Conservation (phyloP, 176 grass and related monocot genomes). For the Eragrostis curvula region DNA sequence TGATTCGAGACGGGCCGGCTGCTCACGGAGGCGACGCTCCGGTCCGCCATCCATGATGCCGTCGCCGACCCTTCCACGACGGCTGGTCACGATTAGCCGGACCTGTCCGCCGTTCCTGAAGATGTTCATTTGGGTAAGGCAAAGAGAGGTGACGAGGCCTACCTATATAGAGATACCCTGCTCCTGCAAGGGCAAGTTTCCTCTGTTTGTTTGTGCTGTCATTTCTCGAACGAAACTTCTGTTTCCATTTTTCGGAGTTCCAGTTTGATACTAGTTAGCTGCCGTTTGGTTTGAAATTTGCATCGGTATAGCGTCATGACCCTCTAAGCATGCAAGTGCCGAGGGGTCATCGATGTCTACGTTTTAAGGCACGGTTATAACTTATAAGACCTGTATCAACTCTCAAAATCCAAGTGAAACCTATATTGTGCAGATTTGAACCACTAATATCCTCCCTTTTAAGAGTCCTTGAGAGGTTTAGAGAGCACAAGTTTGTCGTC, state of each 20-base stretch:
- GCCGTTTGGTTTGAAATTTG: background rate
- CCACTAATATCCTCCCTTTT: too few relatives aligned
- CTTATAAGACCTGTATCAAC: too few relatives aligned
- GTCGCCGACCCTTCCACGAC: conserved; percentile 1
- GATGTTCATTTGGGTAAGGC: conserved; percentile 7
- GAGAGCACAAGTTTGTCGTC: too few relatives aligned
- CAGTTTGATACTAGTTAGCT: background rate
- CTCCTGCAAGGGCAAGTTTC: conserved; percentile 60
- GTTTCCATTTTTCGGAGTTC: background rate
- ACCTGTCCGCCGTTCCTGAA: conserved; percentile 19
- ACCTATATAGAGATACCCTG: conserved; percentile 86
- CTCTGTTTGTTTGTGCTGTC: background rate
- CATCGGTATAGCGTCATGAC: background rate
- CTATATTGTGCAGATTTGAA: too few relatives aligned
- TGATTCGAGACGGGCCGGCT: conserved; percentile 55
- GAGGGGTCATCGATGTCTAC: too few relatives aligned
- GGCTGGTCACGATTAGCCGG: background rate
- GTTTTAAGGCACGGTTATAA: too few relatives aligned
- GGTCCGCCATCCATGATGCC: too few relatives aligned
- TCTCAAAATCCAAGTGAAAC: too few relatives aligned
- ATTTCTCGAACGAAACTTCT: too few relatives aligned
- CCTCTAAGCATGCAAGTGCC: too few relatives aligned
- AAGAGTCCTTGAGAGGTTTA: too few relatives aligned
- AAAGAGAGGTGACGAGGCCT: conserved; percentile 48
- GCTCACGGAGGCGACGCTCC: conserved; percentile 79